A percentile compares a stretch with the other conserved stretches of the same genome.
Evolutionary conservation across 1,284 basidiomycete genomes (phyloP).

Genomic region (Lentinula novae-zelandiae): DNA sequence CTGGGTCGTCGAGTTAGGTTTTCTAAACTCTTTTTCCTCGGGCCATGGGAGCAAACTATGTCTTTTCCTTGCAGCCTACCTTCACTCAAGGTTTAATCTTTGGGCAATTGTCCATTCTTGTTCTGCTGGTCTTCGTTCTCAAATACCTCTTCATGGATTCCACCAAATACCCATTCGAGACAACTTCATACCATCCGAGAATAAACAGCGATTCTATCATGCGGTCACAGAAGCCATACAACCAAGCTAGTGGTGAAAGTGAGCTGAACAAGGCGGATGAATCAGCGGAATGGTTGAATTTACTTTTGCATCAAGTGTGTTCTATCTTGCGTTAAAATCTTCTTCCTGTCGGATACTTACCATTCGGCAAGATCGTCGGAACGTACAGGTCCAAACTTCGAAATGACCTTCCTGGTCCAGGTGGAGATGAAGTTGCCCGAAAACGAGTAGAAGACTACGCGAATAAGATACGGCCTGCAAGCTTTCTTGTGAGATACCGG

Average conservation of each 20-base stretch:
- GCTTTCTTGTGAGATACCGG: slow-evolving; percentile 54
- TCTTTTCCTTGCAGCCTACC: slow-evolving; percentile 73
- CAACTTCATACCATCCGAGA: slow-evolving; percentile 55
- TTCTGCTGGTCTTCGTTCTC: slow-evolving; percentile 66
- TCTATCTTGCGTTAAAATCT: neutral
- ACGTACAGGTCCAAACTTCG: slow-evolving; percentile 72
- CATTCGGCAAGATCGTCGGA: slow-evolving; percentile 49
- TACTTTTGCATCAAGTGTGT: slow-evolving; percentile 60
- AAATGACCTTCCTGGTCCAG: slow-evolving; percentile 52
- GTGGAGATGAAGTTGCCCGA: slow-evolving; percentile 72
- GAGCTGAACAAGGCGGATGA: slow-evolving; percentile 34
- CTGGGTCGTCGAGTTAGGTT: neutral
- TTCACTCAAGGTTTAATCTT: slow-evolving; percentile 82
- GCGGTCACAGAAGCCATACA: slow-evolving; percentile 28
- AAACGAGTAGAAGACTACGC: slow-evolving; percentile 66
- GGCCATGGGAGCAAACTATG: slow-evolving; percentile 57
- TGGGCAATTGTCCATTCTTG: slow-evolving; percentile 74
- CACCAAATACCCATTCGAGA: slow-evolving; percentile 48
- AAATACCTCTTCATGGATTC: slow-evolving; percentile 82
- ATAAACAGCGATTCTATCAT: slow-evolving; percentile 40
- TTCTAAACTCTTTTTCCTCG: neutral
- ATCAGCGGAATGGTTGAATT: slow-evolving; percentile 76
- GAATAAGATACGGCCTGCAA: slow-evolving; percentile 63
- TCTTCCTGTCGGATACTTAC: slow-evolving; percentile 1
- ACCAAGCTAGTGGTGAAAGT: slow-evolving; percentile 22